Base-by-base conservation (phyloP, 208 protist genomes). In the Blechomonas ayalai region DNA sequence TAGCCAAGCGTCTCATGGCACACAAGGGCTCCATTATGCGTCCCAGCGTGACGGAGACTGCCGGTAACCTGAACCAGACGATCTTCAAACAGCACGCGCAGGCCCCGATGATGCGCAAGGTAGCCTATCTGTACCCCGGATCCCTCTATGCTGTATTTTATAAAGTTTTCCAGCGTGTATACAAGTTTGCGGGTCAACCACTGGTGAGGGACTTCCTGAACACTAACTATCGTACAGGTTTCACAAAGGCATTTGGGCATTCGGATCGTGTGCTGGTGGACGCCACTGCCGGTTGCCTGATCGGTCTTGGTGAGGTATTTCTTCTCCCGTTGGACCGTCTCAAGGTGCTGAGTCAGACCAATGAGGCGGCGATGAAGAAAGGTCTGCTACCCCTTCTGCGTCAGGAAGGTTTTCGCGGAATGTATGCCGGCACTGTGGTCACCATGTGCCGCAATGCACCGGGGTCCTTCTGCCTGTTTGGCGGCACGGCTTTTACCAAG, bases 171-270 rank as follows among this genome's bases (percentile, higher is more conserved):
- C 89, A 96, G 66, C 78, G 89, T 15, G 77, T 92, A 20, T 94
- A 90, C 76, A 96, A 96, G 66, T 93, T 96, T 44, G 83, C 82
- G 4, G 85, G 85, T 2, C 89, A 96, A 78, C 89, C 89, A 0
- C 32, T 90, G 27, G 78, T 92, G 40, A 76, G 79, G 29, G 83
- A 94, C 45, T 73, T 69, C 52, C 40, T 92, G 19, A 48, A 48
- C 26, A 31, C 22, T 2, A 44, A 76, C 37, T 69, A 86, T 49
- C 51, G 63, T 19, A 19, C 55, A 23, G 60, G 24, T 35, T 85
- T 82, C 52, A 80, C 63, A 16, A 40, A 47, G 12, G 35, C 46
- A 23, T 93, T 88, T 55, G 80, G 73, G 33, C 52, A 54, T 9
- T 59, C 41, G n/a, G 36, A 76, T 42, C 73, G 70, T 45, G 38